phyloP scores from a whole-genome alignment of 2,329 filamentous ascomycete genomes.

The Hypoxylon sp. region DNA sequence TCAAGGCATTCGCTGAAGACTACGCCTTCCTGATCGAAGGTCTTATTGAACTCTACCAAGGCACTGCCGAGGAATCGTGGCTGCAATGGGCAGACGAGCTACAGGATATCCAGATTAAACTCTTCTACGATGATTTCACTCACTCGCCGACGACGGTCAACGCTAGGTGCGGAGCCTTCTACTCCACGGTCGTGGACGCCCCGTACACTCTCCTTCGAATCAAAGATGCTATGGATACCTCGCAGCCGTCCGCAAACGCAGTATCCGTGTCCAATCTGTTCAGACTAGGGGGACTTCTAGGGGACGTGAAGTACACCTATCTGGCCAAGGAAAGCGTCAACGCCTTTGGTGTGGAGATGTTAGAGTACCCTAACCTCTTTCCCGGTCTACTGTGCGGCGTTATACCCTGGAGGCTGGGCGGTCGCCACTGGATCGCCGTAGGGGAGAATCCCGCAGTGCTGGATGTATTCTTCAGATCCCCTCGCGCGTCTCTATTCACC shows the following conservation, averaged over 20 bases:
- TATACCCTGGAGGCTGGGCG: slow-evolving; percentile 78
- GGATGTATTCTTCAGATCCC: slow-evolving; percentile 41
- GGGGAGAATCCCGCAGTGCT: slow-evolving; percentile 18
- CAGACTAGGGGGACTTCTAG: slow-evolving; percentile 77
- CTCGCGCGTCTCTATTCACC: slow-evolving; percentile 45
- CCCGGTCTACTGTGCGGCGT: slow-evolving; percentile 81
- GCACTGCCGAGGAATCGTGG: slow-evolving; percentile 80
- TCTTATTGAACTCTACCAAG: slow-evolving; percentile 84
- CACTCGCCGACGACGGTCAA: slow-evolving; percentile 50
- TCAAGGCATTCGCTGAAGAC: slow-evolving; percentile 87
- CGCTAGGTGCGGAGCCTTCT: slow-evolving; percentile 73
- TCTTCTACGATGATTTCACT: slow-evolving; percentile 77
- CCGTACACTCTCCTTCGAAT: slow-evolving; percentile 83
- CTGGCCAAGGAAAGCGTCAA: slow-evolving; percentile 79
- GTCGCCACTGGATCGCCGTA: slow-evolving; percentile 56
- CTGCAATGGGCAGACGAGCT: slow-evolving; percentile 84
- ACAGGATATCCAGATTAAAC: slow-evolving; percentile 78
- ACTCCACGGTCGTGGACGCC: slow-evolving; percentile 72
- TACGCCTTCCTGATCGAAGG: slow-evolving; percentile 91
- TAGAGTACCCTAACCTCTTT: slow-evolving; percentile 94
- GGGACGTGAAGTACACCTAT: slow-evolving; percentile 71
- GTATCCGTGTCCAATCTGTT: slow-evolving; percentile 90
- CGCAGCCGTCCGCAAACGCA: slow-evolving; percentile 90
- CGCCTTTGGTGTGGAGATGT: slow-evolving; percentile 90
- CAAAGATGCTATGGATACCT: slow-evolving; percentile 95